Percentiles rank a stretch among this genome's conserved stretches.
phyloP scores from a whole-genome alignment of 2,329 filamentous ascomycete species.

The Diaporthe citrichinensis region DNA sequence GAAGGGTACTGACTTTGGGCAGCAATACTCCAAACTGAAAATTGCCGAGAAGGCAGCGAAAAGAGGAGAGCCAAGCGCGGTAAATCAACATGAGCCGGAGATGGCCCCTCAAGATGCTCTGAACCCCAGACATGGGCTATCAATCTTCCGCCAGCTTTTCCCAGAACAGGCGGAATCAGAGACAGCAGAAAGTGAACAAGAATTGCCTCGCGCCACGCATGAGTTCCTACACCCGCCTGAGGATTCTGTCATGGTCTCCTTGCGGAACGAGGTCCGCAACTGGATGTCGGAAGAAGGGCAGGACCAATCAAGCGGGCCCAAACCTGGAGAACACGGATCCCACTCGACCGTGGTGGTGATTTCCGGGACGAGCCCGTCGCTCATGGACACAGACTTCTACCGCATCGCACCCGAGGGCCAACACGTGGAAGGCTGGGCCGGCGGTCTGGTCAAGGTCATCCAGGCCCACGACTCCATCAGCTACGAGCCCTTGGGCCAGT shows the following conservation, averaged over 20 bases:
- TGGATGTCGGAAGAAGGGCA: conserved; percentile 33
- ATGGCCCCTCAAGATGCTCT: background rate
- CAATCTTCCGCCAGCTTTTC: conserved; percentile 37
- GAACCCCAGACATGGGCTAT: background rate
- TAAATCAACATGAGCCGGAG: no score
- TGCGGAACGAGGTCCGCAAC: conserved; percentile 41
- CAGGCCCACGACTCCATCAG: conserved; percentile 75
- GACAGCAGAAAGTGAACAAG: background rate
- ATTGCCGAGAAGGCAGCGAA: conserved; percentile 7
- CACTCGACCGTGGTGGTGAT: conserved; percentile 64
- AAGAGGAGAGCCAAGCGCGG: background rate
- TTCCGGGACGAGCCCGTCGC: conserved; percentile 68
- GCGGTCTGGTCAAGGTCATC: conserved; percentile 74
- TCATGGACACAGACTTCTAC: conserved; percentile 79
- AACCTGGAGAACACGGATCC: conserved; percentile 35
- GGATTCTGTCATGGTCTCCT: conserved; percentile 33
- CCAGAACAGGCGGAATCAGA: conserved; percentile 15
- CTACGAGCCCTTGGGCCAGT: conserved; percentile 73
- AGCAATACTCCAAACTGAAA: background rate
- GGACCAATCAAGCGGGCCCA: conserved; percentile 2
- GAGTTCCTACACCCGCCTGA: background rate
- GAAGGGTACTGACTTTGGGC: background rate
- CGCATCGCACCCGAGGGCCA: conserved; percentile 73
- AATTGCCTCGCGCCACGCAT: background rate
- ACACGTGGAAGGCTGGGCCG: conserved; percentile 78